phyloP scores from a whole-genome alignment of 768 basidiomycete genomes.

The Pilatotrama ljubarskyi region DNA sequence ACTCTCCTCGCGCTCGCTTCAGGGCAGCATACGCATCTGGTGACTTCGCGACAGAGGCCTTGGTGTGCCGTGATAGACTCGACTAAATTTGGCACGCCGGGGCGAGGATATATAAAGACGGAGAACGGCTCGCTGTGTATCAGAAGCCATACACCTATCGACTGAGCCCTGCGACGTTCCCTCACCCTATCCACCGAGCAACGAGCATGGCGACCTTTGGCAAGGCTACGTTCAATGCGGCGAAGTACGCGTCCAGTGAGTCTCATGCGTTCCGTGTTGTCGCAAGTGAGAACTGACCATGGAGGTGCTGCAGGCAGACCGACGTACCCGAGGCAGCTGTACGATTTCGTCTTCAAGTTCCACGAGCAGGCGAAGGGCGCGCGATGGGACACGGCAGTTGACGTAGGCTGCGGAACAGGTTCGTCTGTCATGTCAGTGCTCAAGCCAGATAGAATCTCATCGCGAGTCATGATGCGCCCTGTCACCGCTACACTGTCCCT shows the following conservation, averaged over 20 bases:
- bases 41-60: too few relatives aligned
- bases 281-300: neutral
- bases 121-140: neutral
- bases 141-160: neutral
- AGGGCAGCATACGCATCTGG: too few relatives aligned
- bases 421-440: slow-evolving; percentile 13
- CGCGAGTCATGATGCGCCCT: neutral
- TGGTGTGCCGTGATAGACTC: neutral
- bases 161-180: neutral
- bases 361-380: slow-evolving; percentile 42
- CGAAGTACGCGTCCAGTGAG: slow-evolving; percentile 51
- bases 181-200: neutral
- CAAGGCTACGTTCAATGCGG: slow-evolving; percentile 66
- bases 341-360: slow-evolving; percentile 60
- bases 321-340: slow-evolving; percentile 68
- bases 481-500: neutral
- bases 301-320: slow-evolving; percentile 50
- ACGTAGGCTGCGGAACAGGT: slow-evolving; percentile 89
- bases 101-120: neutral
- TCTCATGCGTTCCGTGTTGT: neutral
- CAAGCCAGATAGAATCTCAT: neutral
- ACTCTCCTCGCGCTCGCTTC: neutral
- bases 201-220: slow-evolving; percentile 77
- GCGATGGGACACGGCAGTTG: slow-evolving; percentile 61
- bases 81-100: neutral